A percentile compares a stretch with the other conserved stretches of the same genome.
Conservation (phyloP, 352 stramenopile genomes). For the Phytophthora cajani region DNA sequence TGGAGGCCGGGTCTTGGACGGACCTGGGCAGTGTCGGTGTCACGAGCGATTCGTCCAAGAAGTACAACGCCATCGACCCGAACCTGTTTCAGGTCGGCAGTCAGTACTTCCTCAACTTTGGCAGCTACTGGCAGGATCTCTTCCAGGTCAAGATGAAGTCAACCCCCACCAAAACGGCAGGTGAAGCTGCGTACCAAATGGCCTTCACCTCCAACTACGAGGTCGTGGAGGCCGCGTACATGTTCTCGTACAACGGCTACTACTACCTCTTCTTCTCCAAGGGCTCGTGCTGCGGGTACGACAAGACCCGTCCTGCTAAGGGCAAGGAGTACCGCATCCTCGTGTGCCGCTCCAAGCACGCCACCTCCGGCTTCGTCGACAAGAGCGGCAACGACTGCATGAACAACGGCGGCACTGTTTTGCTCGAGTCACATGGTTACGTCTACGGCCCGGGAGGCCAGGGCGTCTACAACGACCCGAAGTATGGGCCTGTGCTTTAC, state of each 20-base stretch:
- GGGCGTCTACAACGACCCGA: conserved; percentile 47
- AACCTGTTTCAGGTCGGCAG: conserved; percentile 47
- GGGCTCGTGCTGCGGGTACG: conserved; percentile 47
- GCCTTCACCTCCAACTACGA: conserved; percentile 31
- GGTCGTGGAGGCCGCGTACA: conserved; percentile 36
- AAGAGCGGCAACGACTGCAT: conserved; percentile 40
- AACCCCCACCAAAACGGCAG: conserved; percentile 14
- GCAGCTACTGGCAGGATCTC: conserved; percentile 55
- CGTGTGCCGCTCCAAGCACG: conserved; percentile 44
- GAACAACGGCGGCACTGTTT: conserved; percentile 47
- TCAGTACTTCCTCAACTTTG: conserved; percentile 55
- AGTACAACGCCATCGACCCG: conserved; percentile 67
- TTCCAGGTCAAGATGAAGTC: conserved; percentile 36
- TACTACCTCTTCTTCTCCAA: conserved; percentile 61
- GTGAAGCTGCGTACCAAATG: conserved; percentile 32
- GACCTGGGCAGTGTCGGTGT: conserved; percentile 46
- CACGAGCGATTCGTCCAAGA: conserved; percentile 39
- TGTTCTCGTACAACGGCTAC: conserved; percentile 46
- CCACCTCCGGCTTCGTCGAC: conserved; percentile 48
- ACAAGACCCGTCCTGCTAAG: conserved; percentile 35
- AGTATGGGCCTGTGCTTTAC: conserved; percentile 46
- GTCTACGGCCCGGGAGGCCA: conserved; percentile 62
- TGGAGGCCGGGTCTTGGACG: conserved; percentile 49
- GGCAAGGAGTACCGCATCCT: conserved; percentile 65
- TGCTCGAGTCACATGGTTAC: conserved; percentile 49